A percentile compares a stretch with the other conserved stretches of the same genome.
These are phyloP conservation scores for Artemisia argyi DNA, from an alignment of 129 eudicot genomes.

Conservation along the genomic window DNA sequence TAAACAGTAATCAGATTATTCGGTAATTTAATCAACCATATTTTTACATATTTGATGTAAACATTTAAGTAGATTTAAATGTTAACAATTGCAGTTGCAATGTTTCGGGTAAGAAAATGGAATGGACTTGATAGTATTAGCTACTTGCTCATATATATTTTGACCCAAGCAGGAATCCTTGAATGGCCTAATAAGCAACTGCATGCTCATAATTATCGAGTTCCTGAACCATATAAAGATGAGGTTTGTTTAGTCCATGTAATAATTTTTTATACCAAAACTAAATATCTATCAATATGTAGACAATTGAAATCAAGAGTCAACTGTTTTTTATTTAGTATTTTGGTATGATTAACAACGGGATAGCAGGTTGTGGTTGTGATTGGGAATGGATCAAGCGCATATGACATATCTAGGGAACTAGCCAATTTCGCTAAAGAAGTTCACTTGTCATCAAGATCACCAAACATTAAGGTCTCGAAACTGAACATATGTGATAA, in stretches of 20 bases:
- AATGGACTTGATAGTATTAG: no score
- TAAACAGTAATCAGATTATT: no score
- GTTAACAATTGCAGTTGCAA: no score
- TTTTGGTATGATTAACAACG: neutral
- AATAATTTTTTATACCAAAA: neutral
- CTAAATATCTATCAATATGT: no score
- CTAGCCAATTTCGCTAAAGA: slow-evolving; percentile 57
- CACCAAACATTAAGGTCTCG: slow-evolving; percentile 40
- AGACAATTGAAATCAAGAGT: neutral
- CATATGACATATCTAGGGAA: slow-evolving; percentile 56
- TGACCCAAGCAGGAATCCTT: slow-evolving; percentile 36
- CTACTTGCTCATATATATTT: no score
- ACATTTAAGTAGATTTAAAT: no score
- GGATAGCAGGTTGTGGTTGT: slow-evolving; percentile 60
- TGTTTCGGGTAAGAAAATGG: no score
- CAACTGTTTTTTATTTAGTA: neutral
- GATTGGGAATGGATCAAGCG: slow-evolving; percentile 71
- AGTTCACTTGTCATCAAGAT: slow-evolving; percentile 65
- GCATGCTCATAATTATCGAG: slow-evolving; percentile 79
- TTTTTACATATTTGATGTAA: no score
- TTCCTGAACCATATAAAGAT: slow-evolving; percentile 53
- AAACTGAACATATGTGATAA: slow-evolving; percentile 40
- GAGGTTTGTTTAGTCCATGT: slow-evolving; percentile 33
- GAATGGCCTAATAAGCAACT: slow-evolving; percentile 67
- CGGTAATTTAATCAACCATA: no score